Percentiles rank a stretch among this genome's conserved stretches.
Conservation (phyloP, 2,329 filamentous ascomycete genomes). For the Fonsecaea pugnacius region DNA sequence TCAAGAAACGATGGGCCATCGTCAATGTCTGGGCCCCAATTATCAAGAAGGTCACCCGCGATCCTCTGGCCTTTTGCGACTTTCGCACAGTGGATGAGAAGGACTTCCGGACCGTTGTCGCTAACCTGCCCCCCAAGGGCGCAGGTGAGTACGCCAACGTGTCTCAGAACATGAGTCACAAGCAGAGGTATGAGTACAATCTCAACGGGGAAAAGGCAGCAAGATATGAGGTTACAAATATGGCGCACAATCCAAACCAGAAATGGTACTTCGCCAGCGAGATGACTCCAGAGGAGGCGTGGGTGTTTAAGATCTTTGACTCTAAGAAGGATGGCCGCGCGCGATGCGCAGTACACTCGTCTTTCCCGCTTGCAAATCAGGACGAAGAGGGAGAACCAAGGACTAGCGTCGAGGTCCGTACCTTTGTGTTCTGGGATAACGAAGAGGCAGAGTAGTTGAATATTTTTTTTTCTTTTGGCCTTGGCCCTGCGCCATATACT, state of each 20-base stretch:
- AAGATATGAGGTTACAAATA: no score
- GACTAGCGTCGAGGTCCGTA: conserved; percentile 13
- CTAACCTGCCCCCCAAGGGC: no score
- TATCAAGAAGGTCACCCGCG: conserved; percentile 41
- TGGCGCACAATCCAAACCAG: conserved; percentile 9
- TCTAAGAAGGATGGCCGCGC: conserved; percentile 11
- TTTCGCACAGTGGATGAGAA: no score
- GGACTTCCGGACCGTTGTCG: no score
- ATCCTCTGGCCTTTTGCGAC: no score
- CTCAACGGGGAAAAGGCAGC: no score
- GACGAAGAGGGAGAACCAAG: not conserved
- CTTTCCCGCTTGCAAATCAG: conserved; percentile 1
- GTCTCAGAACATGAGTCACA: no score
- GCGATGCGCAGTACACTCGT: conserved; percentile 10
- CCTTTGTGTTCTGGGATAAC: conserved; percentile 8
- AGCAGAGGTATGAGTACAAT: no score
- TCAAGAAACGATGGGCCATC: conserved; percentile 52
- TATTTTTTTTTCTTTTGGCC: no score
- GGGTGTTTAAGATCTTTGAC: conserved; percentile 34
- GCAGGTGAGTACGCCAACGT: conserved; percentile 36
- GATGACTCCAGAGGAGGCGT: conserved; percentile 20
- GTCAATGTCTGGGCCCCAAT: conserved; percentile 58
- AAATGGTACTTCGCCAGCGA: conserved; percentile 20
- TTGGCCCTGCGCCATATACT: no score
- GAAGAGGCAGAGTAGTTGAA: no score